Conservation (phyloP, 805 yeast species). For the Scheffersomyces coipomensis region DNA sequence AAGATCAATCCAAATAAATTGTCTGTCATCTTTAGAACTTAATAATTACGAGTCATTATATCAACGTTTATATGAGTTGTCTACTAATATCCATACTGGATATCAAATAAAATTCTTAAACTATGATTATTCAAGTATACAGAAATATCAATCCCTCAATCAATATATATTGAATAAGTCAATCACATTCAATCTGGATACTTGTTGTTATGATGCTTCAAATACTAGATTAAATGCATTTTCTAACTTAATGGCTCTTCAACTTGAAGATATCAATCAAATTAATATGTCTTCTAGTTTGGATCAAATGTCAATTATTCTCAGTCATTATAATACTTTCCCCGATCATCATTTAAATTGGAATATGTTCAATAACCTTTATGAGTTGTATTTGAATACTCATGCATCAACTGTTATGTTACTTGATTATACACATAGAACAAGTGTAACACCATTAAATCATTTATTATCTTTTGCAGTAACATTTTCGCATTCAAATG, state of each 20-base stretch:
- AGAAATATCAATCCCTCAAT: not conserved
- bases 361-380: not conserved
- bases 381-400: not conserved
- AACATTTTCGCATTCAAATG: not conserved
- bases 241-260: not conserved
- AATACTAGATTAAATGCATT: not conserved
- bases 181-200: not conserved
- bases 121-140: not conserved
- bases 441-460: not conserved
- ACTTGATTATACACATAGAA: not conserved
- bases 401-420: not conserved
- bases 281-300: not conserved
- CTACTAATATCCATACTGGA: not conserved
- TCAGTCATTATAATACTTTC: not conserved
- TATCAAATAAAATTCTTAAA: not conserved
- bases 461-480: not conserved
- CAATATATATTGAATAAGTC: not conserved
- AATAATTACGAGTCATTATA: not conserved
- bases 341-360: not conserved
- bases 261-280: not conserved
- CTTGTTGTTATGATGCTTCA: not conserved
- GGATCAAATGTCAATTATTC: not conserved
- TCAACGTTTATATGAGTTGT: not conserved
- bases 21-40: not conserved
- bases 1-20: not conserved